Evolutionary conservation across 2,329 filamentous ascomycete species (phyloP), one percentile per base, ranked within the genome.

Genomic region (Xylogone sp.): DNA sequence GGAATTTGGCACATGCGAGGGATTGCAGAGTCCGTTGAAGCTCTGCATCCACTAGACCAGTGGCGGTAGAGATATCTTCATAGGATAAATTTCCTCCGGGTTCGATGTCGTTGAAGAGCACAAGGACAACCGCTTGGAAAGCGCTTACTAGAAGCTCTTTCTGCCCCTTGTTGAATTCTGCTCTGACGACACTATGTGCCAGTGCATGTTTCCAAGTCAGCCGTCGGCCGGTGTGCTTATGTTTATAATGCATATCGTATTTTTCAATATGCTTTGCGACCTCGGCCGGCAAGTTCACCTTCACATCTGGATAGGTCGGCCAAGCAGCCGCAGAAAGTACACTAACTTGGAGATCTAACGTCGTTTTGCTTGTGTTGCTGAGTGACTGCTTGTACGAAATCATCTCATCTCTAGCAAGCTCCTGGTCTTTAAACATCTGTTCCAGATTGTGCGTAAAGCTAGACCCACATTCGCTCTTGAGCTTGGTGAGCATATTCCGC

Each of bases 361-460:
- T 67, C 5, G 76, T 68, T 52, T 77, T 82, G 39, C 61, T 59
- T 27, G 81, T 78, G 55, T 82, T 77, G 45, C 80, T 72, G 4
- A 65, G 55, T 7, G 69, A 91, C 68, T 70, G 79, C 68, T 87
- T 94, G 73, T 96, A 99, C 0, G 87, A 83, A n/a, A 79, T 72
- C 87, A 97, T 96, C 66, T 97, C 93, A 62, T 97, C 94, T 54
- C 88, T 87, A 12, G 89, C 89, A 19, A 97, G 79, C 65, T 97
- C 92, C 69, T 97, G 90, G 64, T 99, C 94, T 69, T 96, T 96
- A 76, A 99, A 99, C 94, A 99, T 99, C 56, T 93, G 90, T 70
- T 99, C 95, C 0, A 99, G 77, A 63, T 99, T 99, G 66, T 96
- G 92, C 0, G 94, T 99, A 67, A 99, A 97, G 60, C 83, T 88